Base-by-base conservation (phyloP, 805 yeast genomes). In the Candida stauntonica region DNA sequence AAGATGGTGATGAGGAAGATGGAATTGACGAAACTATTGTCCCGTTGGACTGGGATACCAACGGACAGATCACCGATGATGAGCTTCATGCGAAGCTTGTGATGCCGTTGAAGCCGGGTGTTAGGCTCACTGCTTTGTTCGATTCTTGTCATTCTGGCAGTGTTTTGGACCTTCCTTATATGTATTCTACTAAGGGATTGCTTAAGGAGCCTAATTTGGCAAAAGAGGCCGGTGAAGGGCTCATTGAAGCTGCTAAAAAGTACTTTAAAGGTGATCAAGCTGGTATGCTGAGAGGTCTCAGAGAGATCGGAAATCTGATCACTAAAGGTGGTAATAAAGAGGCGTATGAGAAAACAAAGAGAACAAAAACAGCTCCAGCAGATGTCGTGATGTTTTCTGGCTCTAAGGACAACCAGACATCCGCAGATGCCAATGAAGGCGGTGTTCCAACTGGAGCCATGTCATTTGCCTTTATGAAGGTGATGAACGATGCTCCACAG, bases 141-240 rank as follows among this genome's bases (percentile, higher is more conserved):
- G 95, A 86, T 61, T 80, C 87, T 11, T 86, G 95, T 58, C 95
- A 86, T 57, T 82, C 91, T 1, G 95, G 95, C 11, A 76, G 91
- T 1, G 91, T 75, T 1, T 60, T 86, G 47, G 95, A 86, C 59
- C 64, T 86, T 42, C 95, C 95, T 2, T 86, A 75, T 51, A 69
- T 75, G 33, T 86, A 86, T 60, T 82, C 93, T 4, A 84, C 91
- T 14, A 82, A 84, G 56, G 95, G 95, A 44, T 79, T 83, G 4
- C 57, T 86, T 35, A 86, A 86, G 61, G 94, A 85, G 59, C 89
- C 89, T 30, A 83, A 80, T 55, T 60, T 85, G 50, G 73, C 81
- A 65, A 80, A 82, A 56, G 88, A 82, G 46, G 81, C 86, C 5
- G 87, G 89, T 11, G 64, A 67, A 36, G 86, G 81, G 29, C 76